Conservation (phyloP, 176 grass and related monocot genomes). For the Lolium rigidum region DNA sequence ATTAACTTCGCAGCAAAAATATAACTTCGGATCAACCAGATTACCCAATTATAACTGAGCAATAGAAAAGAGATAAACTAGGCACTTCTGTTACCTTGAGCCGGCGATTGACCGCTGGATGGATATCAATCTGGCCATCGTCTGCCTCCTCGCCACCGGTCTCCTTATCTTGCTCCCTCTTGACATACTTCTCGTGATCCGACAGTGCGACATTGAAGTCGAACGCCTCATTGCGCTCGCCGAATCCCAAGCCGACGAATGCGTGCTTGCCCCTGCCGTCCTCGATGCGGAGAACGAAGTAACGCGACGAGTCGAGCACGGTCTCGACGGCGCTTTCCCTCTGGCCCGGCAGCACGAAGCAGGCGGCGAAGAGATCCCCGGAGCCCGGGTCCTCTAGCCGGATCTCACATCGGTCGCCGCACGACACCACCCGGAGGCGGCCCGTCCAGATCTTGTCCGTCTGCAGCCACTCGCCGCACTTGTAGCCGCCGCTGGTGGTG, state of each 20-base stretch:
- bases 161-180: conserved; percentile 96
- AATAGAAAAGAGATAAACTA: background rate
- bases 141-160: conserved; percentile 58
- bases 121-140: conserved; percentile 78
- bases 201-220: conserved; percentile 98
- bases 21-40: background rate
- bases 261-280: conserved; percentile 89
- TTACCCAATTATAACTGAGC: background rate
- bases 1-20: background rate
- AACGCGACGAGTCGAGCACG: conserved; percentile 93
- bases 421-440: conserved; percentile 94
- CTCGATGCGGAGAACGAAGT: conserved; percentile 94
- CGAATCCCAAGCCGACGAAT: conserved; percentile 93
- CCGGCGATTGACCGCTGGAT: conserved; percentile 88
- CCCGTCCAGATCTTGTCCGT: conserved; percentile 98
- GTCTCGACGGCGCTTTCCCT: conserved; percentile 75
- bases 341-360: conserved; percentile 77
- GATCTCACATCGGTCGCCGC: conserved; percentile 85
- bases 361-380: conserved; percentile 90
- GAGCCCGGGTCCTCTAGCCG: conserved; percentile 93
- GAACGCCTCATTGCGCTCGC: conserved; percentile 97
- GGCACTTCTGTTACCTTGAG: conserved; percentile 65
- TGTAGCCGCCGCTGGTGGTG: conserved; percentile 92
- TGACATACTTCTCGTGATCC: conserved; percentile 97
- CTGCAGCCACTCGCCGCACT: conserved; percentile 98